Percentiles rank a stretch among this genome's conserved stretches.
These are phyloP conservation scores for Melaleuca quinquenervia DNA, from an alignment of 345 rosid species.

Conservation along the genomic window DNA sequence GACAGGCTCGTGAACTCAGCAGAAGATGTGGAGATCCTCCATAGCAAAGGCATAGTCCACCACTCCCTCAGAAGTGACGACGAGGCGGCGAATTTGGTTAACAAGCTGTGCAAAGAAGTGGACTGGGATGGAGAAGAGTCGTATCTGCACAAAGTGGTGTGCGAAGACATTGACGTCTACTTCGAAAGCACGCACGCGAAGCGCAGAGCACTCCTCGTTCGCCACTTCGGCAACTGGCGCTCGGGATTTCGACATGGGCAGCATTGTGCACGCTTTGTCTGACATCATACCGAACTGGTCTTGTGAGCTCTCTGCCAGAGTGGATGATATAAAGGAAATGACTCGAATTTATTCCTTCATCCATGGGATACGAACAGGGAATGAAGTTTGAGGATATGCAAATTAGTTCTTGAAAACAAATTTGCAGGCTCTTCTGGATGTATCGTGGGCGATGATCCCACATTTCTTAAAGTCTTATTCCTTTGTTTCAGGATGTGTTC, in stretches of 20 bases:
- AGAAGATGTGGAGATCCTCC: slow-evolving; percentile 10
- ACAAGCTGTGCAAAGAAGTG: slow-evolving; percentile 12
- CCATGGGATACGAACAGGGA: too few species aligned
- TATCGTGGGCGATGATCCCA: neutral
- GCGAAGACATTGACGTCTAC: neutral
- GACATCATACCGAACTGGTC: slow-evolving; percentile 3
- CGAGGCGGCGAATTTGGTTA: slow-evolving; percentile 10
- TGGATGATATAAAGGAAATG: too few species aligned
- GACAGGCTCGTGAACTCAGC: slow-evolving; percentile 17
- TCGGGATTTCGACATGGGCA: slow-evolving; percentile 9
- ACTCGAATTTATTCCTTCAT: too few species aligned
- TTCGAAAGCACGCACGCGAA: neutral
- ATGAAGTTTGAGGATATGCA: neutral
- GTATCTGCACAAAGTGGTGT: slow-evolving; percentile 3
- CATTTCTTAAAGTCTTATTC: neutral
- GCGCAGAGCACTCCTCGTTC: slow-evolving; percentile 4
- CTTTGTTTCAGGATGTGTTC: neutral
- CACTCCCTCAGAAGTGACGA: slow-evolving; percentile 15
- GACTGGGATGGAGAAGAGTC: neutral
- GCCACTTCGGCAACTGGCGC: slow-evolving; percentile 12
- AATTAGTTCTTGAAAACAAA: neutral
- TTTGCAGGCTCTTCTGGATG: neutral
- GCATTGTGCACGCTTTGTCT: slow-evolving; percentile 7
- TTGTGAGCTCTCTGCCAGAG: too few species aligned
- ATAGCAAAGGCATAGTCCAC: slow-evolving; percentile 3